Conservation (phyloP, 768 basidiomycete species). For the Lactarius sanguifluus region DNA sequence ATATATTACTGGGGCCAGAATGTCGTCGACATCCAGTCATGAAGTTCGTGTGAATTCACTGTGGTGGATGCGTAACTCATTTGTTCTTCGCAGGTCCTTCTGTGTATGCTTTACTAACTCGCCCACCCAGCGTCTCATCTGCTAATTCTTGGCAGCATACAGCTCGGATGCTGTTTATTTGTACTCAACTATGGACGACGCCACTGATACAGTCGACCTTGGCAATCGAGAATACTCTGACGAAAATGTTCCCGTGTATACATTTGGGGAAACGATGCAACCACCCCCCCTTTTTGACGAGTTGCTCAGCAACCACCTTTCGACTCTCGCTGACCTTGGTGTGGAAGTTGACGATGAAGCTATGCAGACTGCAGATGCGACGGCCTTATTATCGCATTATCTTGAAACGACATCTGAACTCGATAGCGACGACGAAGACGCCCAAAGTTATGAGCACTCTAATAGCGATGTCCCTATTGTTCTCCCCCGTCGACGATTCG, state of each 20-base stretch:
- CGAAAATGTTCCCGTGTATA: constrained; percentile 16
- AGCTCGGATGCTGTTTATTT: constrained; percentile 70
- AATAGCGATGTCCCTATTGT: constrained; percentile 51
- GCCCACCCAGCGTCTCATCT: neutral
- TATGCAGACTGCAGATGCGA: constrained; percentile 31
- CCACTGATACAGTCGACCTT: constrained; percentile 33
- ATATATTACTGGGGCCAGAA: constrained; percentile 77
- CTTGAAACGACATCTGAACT: neutral
- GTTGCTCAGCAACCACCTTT: neutral
- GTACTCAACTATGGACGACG: constrained; percentile 70
- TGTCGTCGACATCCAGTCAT: constrained; percentile 69
- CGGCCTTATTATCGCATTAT: constrained; percentile 6
- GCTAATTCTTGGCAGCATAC: constrained; percentile 50
- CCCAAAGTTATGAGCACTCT: constrained; percentile 11
- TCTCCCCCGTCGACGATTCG: constrained; percentile 60
- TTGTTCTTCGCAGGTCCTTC: constrained; percentile 48
- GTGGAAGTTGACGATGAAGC: constrained; percentile 34
- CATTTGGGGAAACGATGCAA: neutral
- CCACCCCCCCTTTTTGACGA: neutral
- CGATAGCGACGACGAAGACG: neutral
- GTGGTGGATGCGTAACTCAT: constrained; percentile 28
- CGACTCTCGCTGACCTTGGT: constrained; percentile 32
- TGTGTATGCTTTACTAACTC: constrained; percentile 48
- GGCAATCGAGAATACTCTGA: constrained; percentile 28
- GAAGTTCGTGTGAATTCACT: constrained; percentile 49